Evolutionary conservation across 345 rosid genomes (phyloP).

Genomic region (Dipteronia sinensis): DNA sequence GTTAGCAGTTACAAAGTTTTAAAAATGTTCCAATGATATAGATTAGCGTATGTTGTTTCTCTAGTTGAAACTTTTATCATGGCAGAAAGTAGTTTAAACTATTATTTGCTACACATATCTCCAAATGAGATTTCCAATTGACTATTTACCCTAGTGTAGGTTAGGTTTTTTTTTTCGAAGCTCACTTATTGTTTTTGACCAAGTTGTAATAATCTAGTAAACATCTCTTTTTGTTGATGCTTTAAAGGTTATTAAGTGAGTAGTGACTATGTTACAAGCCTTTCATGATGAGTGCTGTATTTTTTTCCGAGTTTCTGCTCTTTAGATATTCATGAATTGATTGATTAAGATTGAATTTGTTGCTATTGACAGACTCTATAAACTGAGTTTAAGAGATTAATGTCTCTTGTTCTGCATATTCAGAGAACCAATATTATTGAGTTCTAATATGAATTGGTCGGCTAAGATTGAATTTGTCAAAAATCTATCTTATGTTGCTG

Average conservation of each 20-base stretch:
- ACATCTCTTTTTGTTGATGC: background rate
- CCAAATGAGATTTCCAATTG: background rate
- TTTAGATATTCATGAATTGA: background rate
- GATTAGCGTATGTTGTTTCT: background rate
- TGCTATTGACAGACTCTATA: background rate
- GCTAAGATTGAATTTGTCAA: background rate
- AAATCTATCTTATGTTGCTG: background rate
- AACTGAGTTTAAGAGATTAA: background rate
- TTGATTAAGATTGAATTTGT: background rate
- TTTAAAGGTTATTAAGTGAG: background rate
- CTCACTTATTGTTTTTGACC: no score
- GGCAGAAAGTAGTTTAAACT: background rate
- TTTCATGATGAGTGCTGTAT: background rate
- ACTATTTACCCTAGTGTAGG: background rate
- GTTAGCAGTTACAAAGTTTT: background rate
- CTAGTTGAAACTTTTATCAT: no score
- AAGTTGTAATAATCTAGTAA: background rate
- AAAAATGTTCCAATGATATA: background rate
- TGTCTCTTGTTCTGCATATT: background rate
- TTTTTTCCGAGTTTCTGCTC: background rate
- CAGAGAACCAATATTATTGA: background rate
- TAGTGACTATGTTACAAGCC: background rate
- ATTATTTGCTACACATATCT: background rate
- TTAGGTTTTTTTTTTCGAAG: background rate
- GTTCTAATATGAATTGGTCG: background rate